Percentiles rank a stretch among this genome's conserved stretches.
Conservation (phyloP, 176 grass and related monocot genomes). For the Bromus sterilis region DNA sequence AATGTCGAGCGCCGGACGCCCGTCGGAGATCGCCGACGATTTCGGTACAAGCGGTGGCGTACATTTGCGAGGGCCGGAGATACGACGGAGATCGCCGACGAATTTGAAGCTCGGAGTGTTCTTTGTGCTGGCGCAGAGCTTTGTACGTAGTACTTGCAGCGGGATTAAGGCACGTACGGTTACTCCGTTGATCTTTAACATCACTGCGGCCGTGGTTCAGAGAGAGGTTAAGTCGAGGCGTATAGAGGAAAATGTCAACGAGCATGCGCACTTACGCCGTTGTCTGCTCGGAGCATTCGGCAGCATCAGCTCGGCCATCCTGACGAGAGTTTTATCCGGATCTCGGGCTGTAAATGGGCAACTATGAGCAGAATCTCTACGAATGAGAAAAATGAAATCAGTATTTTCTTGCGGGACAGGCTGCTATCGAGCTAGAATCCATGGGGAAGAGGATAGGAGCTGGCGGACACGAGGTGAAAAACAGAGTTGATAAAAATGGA, state of each 20-base stretch:
- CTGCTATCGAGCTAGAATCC: background rate
- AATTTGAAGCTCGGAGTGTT: too few relatives aligned
- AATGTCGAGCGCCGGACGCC: background rate
- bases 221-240: background rate
- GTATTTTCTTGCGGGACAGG: background rate
- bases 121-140: too few relatives aligned
- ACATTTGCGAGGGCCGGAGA: too few relatives aligned
- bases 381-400: background rate
- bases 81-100: too few relatives aligned
- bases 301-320: background rate
- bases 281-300: background rate
- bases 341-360: background rate
- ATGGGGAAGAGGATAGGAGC: background rate
- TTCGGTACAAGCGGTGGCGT: too few relatives aligned
- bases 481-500: background rate
- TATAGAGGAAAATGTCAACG: background rate
- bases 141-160: too few relatives aligned
- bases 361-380: background rate
- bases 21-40: background rate
- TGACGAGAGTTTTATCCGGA: background rate
- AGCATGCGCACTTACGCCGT: background rate
- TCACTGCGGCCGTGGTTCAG: background rate
- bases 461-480: background rate
- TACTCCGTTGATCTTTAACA: background rate
- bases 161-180: background rate